These are phyloP conservation scores for Suillus subaureus DNA, from an alignment of 768 basidiomycete genomes.

Conservation along the genomic window DNA sequence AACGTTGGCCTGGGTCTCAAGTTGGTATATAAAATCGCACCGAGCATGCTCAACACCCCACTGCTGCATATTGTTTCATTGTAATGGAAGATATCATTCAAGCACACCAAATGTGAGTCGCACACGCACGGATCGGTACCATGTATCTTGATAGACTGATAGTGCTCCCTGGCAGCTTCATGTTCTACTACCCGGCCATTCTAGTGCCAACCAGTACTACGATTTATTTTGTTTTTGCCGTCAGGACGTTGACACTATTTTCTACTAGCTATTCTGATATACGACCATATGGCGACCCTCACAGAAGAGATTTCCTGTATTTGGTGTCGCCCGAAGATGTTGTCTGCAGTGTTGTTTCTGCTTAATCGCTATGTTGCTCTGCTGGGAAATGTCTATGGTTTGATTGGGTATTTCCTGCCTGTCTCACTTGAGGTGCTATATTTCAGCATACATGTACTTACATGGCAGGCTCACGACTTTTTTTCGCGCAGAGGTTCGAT, in stretches of 20 bases:
- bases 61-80: not conserved
- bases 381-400: not conserved
- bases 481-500: not conserved
- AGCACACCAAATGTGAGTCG: not conserved
- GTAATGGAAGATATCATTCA: not conserved
- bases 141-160: not conserved
- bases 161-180: not conserved
- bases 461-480: not conserved
- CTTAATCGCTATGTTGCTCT: not conserved
- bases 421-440: not conserved
- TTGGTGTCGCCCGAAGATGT: not conserved
- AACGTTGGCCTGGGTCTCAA: too few species aligned
- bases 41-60: not conserved
- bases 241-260: not conserved
- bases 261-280: not conserved
- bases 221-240: not conserved
- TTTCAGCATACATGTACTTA: not conserved
- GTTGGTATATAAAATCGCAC: not conserved
- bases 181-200: not conserved
- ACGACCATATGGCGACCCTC: not conserved
- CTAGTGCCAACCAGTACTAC: not conserved
- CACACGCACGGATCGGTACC: not conserved
- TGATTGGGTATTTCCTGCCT: not conserved
- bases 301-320: not conserved
- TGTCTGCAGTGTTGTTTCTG: not conserved